phyloP scores from a whole-genome alignment of 75 land plant species.

The Sequoiadendron giganteum region DNA sequence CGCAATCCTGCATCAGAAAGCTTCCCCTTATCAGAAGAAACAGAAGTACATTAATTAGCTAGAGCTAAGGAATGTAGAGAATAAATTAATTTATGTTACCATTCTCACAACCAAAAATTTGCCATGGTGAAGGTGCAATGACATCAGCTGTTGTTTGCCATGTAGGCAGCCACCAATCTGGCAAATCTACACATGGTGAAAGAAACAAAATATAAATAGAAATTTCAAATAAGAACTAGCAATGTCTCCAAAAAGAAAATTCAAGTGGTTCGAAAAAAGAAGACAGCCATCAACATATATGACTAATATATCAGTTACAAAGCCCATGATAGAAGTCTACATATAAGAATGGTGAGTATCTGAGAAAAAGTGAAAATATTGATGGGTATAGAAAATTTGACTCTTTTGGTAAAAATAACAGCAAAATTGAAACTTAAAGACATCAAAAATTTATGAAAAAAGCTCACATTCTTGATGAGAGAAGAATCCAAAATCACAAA shows the following conservation, averaged over 20 bases:
- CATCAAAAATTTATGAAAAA: background rate
- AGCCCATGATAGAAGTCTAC: background rate
- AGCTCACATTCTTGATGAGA: background rate
- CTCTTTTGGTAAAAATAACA: background rate
- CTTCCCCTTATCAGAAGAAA: background rate
- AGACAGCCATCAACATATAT: background rate
- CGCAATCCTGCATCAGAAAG: constrained; percentile 58
- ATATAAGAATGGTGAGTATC: background rate
- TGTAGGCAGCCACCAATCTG: constrained; percentile 25
- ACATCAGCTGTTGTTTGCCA: constrained; percentile 34
- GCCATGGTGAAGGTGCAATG: constrained; percentile 78
- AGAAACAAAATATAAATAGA: background rate
- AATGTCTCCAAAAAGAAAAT: background rate
- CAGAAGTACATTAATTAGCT: background rate
- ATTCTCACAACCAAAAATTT: constrained; percentile 88
- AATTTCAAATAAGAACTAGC: background rate
- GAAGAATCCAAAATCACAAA: background rate
- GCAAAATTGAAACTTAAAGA: background rate
- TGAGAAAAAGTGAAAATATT: background rate
- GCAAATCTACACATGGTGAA: constrained; percentile 19
- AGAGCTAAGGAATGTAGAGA: background rate
- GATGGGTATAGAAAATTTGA: background rate
- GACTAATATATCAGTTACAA: background rate
- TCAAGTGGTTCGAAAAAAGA: background rate
- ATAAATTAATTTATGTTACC: constrained; percentile 36